phyloP scores from a whole-genome alignment of 345 rosid genomes.

The Camelina sativa region DNA sequence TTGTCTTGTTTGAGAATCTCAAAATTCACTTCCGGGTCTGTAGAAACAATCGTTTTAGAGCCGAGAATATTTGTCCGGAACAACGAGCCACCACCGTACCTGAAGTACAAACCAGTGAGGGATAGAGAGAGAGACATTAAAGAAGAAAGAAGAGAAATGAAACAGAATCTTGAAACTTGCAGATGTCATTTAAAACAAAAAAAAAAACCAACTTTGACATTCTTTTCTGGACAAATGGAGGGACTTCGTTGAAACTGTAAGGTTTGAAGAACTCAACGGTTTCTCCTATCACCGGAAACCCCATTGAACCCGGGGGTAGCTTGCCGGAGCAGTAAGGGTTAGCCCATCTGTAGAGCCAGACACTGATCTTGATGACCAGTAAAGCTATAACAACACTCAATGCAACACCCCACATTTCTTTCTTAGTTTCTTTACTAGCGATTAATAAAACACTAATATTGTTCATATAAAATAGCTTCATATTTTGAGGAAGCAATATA shows the following conservation, averaged over 20 bases:
- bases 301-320: conserved; percentile 46
- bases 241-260: conserved; percentile 27
- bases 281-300: conserved; percentile 45
- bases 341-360: conserved; percentile 42
- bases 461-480: conserved; percentile 1
- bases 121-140: background rate
- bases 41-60: conserved; percentile 43
- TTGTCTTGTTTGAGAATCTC: conserved; percentile 54
- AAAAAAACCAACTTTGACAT: conserved; percentile 32
- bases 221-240: conserved; percentile 44
- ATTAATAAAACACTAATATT: background rate
- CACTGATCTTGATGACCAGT: conserved; percentile 24
- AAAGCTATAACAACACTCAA: conserved; percentile 15
- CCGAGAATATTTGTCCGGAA: conserved; percentile 54
- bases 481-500: background rate
- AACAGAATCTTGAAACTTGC: background rate
- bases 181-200: background rate
- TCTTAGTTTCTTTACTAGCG: background rate
- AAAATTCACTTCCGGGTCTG: conserved; percentile 50
- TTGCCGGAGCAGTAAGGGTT: conserved; percentile 44
- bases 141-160: conserved; percentile 9
- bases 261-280: conserved; percentile 40
- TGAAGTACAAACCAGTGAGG: conserved; percentile 24
- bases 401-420: conserved; percentile 16
- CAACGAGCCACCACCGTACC: conserved; percentile 54